Conservation (phyloP, 306 rosid genomes). For the Trichosanthes truncata region DNA sequence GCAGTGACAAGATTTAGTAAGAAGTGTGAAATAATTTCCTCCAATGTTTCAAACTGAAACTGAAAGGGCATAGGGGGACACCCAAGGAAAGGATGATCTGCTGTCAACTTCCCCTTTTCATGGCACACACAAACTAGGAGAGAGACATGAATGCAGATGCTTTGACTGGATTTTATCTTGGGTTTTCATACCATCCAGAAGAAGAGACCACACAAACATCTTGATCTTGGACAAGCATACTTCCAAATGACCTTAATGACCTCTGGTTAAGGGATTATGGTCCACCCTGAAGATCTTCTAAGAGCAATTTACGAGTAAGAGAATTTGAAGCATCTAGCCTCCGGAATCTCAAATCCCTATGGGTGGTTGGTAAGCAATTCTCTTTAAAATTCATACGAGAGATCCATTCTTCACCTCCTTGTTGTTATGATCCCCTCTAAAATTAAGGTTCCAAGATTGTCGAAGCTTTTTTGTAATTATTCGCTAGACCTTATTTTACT, state of each 20-base stretch:
- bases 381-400: not conserved
- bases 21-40: not conserved
- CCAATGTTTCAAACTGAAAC: not conserved
- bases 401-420: not conserved
- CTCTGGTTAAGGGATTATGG: not conserved
- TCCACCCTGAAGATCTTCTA: not conserved
- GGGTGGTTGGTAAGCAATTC: not conserved
- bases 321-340: not conserved
- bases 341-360: not conserved
- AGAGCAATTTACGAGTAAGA: not conserved
- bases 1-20: not conserved
- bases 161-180: not conserved
- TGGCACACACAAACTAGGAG: not conserved
- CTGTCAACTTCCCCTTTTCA: not conserved
- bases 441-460: no score
- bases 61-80: not conserved
- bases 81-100: not conserved
- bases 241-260: not conserved
- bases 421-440: not conserved
- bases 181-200: not conserved
- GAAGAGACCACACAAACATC: not conserved
- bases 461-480: no score
- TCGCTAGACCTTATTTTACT: no score
- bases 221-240: not conserved
- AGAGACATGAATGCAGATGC: not conserved